Conservation (phyloP, 2,329 filamentous ascomycete genomes). For the Xylariaceae sp. region DNA sequence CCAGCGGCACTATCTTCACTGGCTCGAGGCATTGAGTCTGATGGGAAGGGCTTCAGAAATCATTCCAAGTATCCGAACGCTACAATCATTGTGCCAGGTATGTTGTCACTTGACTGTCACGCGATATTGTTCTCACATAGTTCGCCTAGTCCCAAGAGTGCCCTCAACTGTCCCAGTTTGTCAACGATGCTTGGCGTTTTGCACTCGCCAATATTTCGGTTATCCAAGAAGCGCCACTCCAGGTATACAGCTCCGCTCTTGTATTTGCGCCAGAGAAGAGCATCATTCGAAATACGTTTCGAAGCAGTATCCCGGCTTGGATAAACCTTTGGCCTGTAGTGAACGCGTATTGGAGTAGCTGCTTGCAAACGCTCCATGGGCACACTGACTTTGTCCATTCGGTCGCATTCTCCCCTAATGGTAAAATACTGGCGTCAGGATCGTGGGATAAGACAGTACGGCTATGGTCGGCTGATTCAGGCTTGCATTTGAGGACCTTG, state of each 20-base stretch:
- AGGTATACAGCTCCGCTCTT: slow-evolving; percentile 32
- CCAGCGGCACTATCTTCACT: slow-evolving; percentile 11
- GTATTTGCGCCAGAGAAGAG: slow-evolving; percentile 31
- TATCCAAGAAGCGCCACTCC: slow-evolving; percentile 30
- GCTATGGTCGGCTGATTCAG: slow-evolving; percentile 1
- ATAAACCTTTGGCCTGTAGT: slow-evolving; percentile 15
- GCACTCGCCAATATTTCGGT: slow-evolving; percentile 21
- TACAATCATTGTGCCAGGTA: slow-evolving; percentile 16
- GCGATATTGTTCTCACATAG: not conserved
- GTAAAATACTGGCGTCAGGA: slow-evolving; percentile 12
- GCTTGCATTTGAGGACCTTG: slow-evolving; percentile 6
- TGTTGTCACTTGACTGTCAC: not conserved
- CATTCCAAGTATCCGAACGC: slow-evolving; percentile 10
- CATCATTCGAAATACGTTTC: slow-evolving; percentile 24
- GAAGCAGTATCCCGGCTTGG: slow-evolving; percentile 18
- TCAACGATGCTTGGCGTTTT: slow-evolving; percentile 28
- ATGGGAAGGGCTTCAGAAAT: slow-evolving; percentile 13
- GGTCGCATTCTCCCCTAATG: slow-evolving; percentile 11
- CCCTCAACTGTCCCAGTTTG: slow-evolving; percentile 13
- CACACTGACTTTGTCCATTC: no score
- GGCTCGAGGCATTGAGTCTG: slow-evolving; percentile 11
- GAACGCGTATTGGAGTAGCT: slow-evolving; percentile 18
- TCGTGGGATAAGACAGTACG: slow-evolving; percentile 2
- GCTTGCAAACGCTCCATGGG: slow-evolving; percentile 1
- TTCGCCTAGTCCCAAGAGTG: slow-evolving; percentile 1